A percentile compares a stretch with the other conserved stretches of the same genome.
phyloP scores from a whole-genome alignment of 306 rosid species.

The Rosa chinensis region DNA sequence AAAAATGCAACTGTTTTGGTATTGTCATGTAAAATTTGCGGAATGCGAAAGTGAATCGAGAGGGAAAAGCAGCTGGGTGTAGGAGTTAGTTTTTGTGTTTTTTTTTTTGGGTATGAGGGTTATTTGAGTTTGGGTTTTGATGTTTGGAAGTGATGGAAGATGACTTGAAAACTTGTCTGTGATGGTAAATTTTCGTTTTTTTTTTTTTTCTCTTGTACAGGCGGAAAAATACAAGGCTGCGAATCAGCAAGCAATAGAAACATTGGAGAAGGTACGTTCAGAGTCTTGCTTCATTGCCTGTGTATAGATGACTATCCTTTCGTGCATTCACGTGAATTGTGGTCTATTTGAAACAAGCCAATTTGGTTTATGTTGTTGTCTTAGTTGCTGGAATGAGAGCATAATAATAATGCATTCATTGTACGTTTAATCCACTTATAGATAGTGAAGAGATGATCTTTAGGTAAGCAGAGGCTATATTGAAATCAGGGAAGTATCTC shows the following conservation, averaged over 20 bases:
- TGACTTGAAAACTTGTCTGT: background rate
- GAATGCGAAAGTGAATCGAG: background rate
- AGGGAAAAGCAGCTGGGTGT: background rate
- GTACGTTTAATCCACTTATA: background rate
- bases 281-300: background rate
- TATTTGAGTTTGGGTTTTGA: background rate
- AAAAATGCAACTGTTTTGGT: background rate
- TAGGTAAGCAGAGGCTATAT: background rate
- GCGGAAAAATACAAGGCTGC: slow-evolving; percentile 66
- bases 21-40: background rate
- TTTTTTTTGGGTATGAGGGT: background rate
- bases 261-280: slow-evolving; percentile 71
- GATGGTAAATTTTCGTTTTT: background rate
- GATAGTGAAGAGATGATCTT: background rate
- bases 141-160: background rate
- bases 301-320: background rate
- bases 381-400: background rate
- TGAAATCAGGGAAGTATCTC: background rate
- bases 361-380: background rate
- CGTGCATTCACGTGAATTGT: background rate
- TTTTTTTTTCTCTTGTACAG: slow-evolving; percentile 32
- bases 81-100: background rate
- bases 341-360: background rate
- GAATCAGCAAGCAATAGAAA: slow-evolving; percentile 59
- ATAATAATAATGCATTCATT: background rate